These are phyloP conservation scores for Wickerhamomyces sp. DNA, from an alignment of 1,139 yeast genomes.

Conservation along the genomic window DNA sequence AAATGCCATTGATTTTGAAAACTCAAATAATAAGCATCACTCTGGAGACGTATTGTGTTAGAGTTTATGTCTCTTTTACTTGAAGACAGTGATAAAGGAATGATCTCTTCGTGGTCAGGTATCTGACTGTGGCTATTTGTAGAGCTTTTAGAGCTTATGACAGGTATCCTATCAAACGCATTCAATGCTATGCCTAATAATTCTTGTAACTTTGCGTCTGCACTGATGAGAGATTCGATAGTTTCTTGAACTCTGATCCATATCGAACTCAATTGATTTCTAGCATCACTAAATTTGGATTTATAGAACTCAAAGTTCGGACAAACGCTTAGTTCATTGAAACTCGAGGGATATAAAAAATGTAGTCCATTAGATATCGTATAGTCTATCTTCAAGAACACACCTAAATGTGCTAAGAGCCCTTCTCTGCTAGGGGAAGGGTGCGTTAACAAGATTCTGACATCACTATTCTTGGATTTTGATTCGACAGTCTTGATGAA, in stretches of 20 bases:
- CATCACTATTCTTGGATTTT: constrained; percentile 38
- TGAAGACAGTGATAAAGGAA: constrained; percentile 35
- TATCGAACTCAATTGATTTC: constrained; percentile 58
- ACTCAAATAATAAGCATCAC: constrained; percentile 57
- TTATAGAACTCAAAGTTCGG: constrained; percentile 62
- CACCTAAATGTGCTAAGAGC: constrained; percentile 62
- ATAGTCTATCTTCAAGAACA: constrained; percentile 65
- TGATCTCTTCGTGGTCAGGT: constrained; percentile 32
- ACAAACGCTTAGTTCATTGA: constrained; percentile 63
- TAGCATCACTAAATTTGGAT: constrained; percentile 55
- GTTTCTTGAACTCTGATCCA: constrained; percentile 60
- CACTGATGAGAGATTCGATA: constrained; percentile 37
- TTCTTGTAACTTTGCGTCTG: constrained; percentile 32
- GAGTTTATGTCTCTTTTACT: constrained; percentile 26
- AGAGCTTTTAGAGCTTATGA: constrained; percentile 33
- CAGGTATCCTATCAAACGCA: constrained; percentile 63
- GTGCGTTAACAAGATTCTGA: constrained; percentile 62
- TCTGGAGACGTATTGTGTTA: constrained; percentile 29
- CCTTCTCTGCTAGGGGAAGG: constrained; percentile 68
- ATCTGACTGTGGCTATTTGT: background rate
- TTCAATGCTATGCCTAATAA: constrained; percentile 51
- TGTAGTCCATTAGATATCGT: constrained; percentile 71
- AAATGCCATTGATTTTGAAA: constrained; percentile 77
- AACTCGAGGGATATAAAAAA: constrained; percentile 67
- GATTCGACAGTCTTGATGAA: constrained; percentile 43